These are phyloP conservation scores for Phoenix dactylifera DNA, from an alignment of 176 grass and related monocot genomes.

Conservation along the genomic window DNA sequence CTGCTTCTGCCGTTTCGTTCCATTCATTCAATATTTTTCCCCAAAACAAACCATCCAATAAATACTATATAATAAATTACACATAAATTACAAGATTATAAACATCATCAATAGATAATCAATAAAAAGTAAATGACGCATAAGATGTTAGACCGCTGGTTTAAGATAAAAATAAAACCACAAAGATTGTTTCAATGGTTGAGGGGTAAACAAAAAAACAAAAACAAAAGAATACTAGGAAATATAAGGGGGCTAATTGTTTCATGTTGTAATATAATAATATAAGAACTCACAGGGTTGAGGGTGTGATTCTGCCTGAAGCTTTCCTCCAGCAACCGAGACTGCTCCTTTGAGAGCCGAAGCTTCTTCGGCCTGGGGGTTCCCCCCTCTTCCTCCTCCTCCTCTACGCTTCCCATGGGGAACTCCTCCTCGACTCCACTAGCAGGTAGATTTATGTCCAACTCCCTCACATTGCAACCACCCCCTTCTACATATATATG, in stretches of 20 bases:
- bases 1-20: constrained; percentile 61
- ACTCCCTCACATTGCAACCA: constrained; percentile 48
- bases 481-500: constrained; percentile 33
- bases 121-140: too few relatives aligned
- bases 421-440: constrained; percentile 69
- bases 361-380: constrained; percentile 75
- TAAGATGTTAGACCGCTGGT: too few relatives aligned
- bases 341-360: constrained; percentile 86
- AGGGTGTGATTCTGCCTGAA: constrained; percentile 87
- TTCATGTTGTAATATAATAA: too few relatives aligned
- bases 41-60: too few relatives aligned
- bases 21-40: neutral
- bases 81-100: too few relatives aligned
- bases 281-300: constrained; percentile 39
- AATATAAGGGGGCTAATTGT: too few relatives aligned
- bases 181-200: too few relatives aligned
- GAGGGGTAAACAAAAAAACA: too few relatives aligned
- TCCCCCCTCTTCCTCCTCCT: constrained; percentile 32
- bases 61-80: too few relatives aligned
- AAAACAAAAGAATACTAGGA: too few relatives aligned
- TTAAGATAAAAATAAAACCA: too few relatives aligned
- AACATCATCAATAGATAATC: too few relatives aligned
- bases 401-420: constrained; percentile 57
- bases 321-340: constrained; percentile 77
- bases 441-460: constrained; percentile 96